Evolutionary conservation across 495 filamentous ascomycete genomes (phyloP).

Genomic region (Cudoniella acicularis): DNA sequence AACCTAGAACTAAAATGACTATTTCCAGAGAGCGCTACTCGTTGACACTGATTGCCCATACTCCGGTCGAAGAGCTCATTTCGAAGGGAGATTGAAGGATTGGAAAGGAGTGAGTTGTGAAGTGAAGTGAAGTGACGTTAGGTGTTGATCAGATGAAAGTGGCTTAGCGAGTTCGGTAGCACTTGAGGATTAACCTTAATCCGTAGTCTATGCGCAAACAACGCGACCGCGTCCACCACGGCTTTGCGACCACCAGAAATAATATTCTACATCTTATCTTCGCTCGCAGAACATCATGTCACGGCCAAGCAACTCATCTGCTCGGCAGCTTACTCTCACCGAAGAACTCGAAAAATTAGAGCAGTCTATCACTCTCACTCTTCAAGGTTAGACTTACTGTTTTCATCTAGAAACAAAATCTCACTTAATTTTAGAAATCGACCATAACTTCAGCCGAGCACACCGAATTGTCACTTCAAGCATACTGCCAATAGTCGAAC

Average conservation of each 20-base stretch:
- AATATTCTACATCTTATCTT: neutral
- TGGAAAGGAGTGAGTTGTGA: no score
- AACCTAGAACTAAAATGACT: no score
- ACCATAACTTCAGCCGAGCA: slow-evolving; percentile 94
- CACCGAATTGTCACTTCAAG: slow-evolving; percentile 94
- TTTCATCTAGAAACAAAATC: neutral
- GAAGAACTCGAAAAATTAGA: slow-evolving; percentile 96
- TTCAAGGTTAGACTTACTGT: slow-evolving; percentile 66
- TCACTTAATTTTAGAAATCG: slow-evolving; percentile 66
- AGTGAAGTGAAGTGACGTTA: no score
- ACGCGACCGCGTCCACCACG: neutral
- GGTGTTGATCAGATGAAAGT: neutral
- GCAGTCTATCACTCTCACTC: slow-evolving; percentile 91
- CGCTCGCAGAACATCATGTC: slow-evolving; percentile 19
- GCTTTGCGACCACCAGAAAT: neutral
- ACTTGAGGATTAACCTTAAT: no score
- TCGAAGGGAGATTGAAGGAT: no score
- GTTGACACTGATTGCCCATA: no score
- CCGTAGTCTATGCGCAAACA: no score
- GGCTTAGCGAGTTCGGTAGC: no score
- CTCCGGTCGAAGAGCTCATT: no score
- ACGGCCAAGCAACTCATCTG: slow-evolving; percentile 34
- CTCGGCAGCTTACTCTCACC: slow-evolving; percentile 73
- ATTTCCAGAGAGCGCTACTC: no score
- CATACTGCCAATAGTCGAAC: slow-evolving; percentile 91